A percentile compares a stretch with the other conserved stretches of the same genome.
These are phyloP conservation scores for Claviceps sp. DNA, from an alignment of 2,329 filamentous ascomycete genomes.

Conservation along the genomic window DNA sequence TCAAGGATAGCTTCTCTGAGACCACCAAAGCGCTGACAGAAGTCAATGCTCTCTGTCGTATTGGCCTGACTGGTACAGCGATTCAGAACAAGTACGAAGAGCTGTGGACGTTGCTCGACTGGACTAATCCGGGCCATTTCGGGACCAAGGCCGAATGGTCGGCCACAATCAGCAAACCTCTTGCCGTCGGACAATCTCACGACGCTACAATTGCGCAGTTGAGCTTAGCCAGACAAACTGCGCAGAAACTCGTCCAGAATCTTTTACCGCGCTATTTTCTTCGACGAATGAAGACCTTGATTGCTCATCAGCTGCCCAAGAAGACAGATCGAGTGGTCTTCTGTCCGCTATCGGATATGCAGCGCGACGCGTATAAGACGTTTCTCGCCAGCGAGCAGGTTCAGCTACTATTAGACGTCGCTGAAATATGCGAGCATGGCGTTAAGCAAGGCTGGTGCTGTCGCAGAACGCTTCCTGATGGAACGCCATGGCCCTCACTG, in stretches of 20 bases:
- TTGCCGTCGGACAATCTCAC: constrained; percentile 83
- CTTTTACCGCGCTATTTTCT: constrained; percentile 83
- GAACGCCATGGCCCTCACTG: constrained; percentile 55
- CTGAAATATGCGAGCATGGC: constrained; percentile 53
- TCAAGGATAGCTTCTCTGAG: constrained; percentile 69
- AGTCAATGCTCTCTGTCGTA: constrained; percentile 80
- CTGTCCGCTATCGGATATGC: constrained; percentile 73
- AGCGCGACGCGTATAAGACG: constrained; percentile 70
- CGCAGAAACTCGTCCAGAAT: constrained; percentile 72
- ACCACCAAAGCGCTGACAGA: constrained; percentile 79
- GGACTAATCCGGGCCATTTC: constrained; percentile 75
- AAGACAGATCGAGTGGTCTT: constrained; percentile 94
- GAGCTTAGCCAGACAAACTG: constrained; percentile 66
- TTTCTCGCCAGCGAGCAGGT: constrained; percentile 60
- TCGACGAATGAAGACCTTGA: constrained; percentile 82
- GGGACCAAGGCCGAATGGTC: constrained; percentile 61
- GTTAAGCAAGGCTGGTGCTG: constrained; percentile 72
- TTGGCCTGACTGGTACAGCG: constrained; percentile 86
- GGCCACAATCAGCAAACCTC: constrained; percentile 59
- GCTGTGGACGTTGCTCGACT: constrained; percentile 89
- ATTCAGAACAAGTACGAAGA: constrained; percentile 98
- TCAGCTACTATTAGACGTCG: constrained; percentile 51
- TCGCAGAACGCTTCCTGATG: constrained; percentile 42
- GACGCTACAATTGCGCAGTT: constrained; percentile 77
- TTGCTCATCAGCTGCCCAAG: constrained; percentile 83